Conservation (phyloP, 768 basidiomycete species). For the Coprinopsis cinerea region DNA sequence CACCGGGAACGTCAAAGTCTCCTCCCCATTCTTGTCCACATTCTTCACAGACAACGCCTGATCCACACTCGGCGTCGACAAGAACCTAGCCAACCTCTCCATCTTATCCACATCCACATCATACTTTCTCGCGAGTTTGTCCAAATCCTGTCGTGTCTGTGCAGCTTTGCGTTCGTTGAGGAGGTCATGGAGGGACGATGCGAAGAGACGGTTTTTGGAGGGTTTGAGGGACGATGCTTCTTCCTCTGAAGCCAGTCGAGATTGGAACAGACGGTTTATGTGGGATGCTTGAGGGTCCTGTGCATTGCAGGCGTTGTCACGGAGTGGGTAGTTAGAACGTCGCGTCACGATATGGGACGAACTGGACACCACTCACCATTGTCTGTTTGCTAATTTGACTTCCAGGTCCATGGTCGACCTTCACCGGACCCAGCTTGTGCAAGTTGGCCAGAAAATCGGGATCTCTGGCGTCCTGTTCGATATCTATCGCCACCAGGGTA, state of each 20-base stretch:
- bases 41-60: conserved; percentile 36
- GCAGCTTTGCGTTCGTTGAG: conserved; percentile 58
- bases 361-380: neutral
- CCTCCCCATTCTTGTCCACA: conserved; percentile 51
- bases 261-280: conserved; percentile 43
- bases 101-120: conserved; percentile 49
- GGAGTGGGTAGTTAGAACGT: neutral
- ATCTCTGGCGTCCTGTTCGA: conserved; percentile 61
- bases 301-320: conserved; percentile 5
- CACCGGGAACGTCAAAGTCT: conserved; percentile 19
- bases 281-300: conserved; percentile 21
- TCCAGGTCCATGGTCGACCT: conserved; percentile 48
- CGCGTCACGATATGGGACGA: neutral
- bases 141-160: conserved; percentile 34
- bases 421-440: conserved; percentile 57
- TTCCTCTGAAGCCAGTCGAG: conserved; percentile 49
- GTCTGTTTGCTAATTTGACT: conserved; percentile 25
- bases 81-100: conserved; percentile 44
- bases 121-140: conserved; percentile 47
- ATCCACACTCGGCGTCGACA: conserved; percentile 63
- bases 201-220: conserved; percentile 50
- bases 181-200: conserved; percentile 45
- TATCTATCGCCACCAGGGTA: conserved; percentile 32
- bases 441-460: conserved; percentile 68
- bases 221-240: conserved; percentile 39